These are phyloP conservation scores for Panellus pusillus DNA, from an alignment of 768 basidiomycete genomes.

Conservation along the genomic window DNA sequence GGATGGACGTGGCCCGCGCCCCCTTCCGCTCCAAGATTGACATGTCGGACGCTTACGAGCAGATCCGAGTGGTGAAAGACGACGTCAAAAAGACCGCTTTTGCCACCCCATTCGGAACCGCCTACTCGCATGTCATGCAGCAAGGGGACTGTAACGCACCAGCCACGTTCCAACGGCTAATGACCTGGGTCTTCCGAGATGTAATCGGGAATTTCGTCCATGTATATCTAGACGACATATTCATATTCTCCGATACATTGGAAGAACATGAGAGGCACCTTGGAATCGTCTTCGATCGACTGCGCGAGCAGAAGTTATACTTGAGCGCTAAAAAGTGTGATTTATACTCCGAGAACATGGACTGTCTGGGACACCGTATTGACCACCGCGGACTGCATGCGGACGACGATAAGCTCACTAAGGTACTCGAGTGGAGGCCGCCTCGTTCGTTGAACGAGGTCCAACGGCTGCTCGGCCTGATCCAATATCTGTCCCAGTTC, in stretches of 20 bases:
- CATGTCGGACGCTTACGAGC: no score
- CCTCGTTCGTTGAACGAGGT: not conserved
- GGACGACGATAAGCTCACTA: slow-evolving; percentile 20
- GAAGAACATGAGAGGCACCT: slow-evolving; percentile 40
- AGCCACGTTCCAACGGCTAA: no score
- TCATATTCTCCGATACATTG: slow-evolving; percentile 36
- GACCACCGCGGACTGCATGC: slow-evolving; percentile 31
- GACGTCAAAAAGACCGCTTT: no score
- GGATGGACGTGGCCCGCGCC: no score
- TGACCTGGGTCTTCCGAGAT: no score
- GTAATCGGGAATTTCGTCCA: no score
- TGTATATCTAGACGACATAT: slow-evolving; percentile 27
- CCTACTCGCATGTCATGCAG: no score
- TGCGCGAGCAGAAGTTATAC: slow-evolving; percentile 30
- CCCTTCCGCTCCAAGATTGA: no score
- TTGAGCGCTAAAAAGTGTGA: slow-evolving; percentile 27
- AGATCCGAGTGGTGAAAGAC: no score
- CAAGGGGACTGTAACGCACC: no score
- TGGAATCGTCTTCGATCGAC: slow-evolving; percentile 26
- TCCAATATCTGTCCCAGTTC: not conserved
- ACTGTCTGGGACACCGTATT: slow-evolving; percentile 23
- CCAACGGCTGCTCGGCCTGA: not conserved
- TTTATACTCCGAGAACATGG: slow-evolving; percentile 28
- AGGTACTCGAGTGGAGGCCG: not conserved
- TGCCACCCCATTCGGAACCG: no score